Evolutionary conservation across 2,329 filamentous ascomycete genomes (phyloP).

Genomic region (Ophiocordyceps camponoti-saundersi): DNA sequence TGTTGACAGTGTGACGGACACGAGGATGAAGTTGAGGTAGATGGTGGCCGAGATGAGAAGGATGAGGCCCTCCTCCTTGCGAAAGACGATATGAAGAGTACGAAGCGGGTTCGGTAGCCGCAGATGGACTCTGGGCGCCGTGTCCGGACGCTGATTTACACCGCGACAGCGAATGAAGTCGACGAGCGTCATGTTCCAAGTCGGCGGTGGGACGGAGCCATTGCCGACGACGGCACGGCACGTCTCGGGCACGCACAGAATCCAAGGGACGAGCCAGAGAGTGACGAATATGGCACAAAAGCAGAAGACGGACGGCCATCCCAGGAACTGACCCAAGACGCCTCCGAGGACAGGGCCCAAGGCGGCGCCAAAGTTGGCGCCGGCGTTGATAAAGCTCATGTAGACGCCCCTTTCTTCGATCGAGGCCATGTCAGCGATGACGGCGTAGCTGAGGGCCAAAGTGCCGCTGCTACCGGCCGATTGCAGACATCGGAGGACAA

Average conservation of each 20-base stretch:
- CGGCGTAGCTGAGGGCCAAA: constrained; percentile 52
- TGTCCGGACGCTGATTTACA: constrained; percentile 15
- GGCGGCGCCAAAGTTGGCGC: constrained; percentile 36
- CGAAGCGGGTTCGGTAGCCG: constrained; percentile 40
- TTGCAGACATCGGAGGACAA: constrained; percentile 45
- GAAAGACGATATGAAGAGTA: constrained; percentile 32
- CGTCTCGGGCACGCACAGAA: constrained; percentile 41
- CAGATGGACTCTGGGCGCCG: constrained; percentile 22
- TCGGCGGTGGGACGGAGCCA: constrained; percentile 39
- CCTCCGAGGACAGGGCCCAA: constrained; percentile 47
- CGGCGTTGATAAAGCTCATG: constrained; percentile 48
- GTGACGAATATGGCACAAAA: constrained; percentile 40
- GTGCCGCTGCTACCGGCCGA: constrained; percentile 50
- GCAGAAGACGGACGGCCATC: constrained; percentile 56
- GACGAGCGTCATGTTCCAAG: constrained; percentile 39
- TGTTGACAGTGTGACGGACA: constrained; percentile 34
- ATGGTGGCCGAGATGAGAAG: constrained; percentile 34
- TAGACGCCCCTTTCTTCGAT: constrained; percentile 55
- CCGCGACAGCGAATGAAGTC: constrained; percentile 25
- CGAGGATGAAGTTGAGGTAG: constrained; percentile 38
- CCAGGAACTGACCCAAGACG: constrained; percentile 42
- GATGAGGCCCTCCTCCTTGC: constrained; percentile 40
- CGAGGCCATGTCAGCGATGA: constrained; percentile 55
- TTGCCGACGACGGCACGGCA: constrained; percentile 43
- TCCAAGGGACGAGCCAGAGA: constrained; percentile 34